These are phyloP conservation scores for Podospora australis DNA, from an alignment of 495 filamentous ascomycete genomes.

Conservation along the genomic window DNA sequence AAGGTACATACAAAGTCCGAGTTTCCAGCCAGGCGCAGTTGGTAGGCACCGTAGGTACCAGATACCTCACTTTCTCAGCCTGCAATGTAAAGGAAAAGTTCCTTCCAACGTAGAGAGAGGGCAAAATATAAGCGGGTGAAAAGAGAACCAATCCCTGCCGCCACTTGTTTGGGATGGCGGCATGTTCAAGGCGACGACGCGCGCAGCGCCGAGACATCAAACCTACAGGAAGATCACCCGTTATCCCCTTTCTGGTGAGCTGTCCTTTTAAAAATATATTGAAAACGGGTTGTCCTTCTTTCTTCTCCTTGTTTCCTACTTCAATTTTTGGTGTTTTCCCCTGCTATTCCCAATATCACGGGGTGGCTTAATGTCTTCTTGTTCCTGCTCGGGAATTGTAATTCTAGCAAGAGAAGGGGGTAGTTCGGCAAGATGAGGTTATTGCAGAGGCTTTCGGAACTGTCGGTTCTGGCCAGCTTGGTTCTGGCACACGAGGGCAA, in stretches of 20 bases:
- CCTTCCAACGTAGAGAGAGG: too few relatives aligned
- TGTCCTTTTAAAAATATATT: too few relatives aligned
- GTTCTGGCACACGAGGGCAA: neutral
- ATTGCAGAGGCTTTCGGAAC: neutral
- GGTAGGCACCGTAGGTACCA: too few relatives aligned
- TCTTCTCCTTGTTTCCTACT: too few relatives aligned
- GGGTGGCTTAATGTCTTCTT: neutral
- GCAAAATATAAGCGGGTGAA: too few relatives aligned
- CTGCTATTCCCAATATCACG: too few relatives aligned
- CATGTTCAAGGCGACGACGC: neutral
- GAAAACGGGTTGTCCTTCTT: too few relatives aligned
- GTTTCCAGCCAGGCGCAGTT: too few relatives aligned
- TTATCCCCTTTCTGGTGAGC: too few relatives aligned
- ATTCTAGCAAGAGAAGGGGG: neutral
- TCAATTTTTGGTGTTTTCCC: neutral
- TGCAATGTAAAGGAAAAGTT: too few relatives aligned
- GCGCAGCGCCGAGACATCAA: neutral
- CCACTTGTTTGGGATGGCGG: constrained; percentile 5
- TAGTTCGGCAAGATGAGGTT: neutral
- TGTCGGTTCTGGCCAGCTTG: neutral
- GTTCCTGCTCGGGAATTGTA: neutral
- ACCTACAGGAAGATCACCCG: neutral
- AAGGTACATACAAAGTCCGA: too few relatives aligned
- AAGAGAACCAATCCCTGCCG: constrained; percentile 1
- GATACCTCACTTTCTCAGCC: too few relatives aligned